Evolutionary conservation across 495 filamentous ascomycete species (phyloP).

Genomic region (Geoglossum glabrum): DNA sequence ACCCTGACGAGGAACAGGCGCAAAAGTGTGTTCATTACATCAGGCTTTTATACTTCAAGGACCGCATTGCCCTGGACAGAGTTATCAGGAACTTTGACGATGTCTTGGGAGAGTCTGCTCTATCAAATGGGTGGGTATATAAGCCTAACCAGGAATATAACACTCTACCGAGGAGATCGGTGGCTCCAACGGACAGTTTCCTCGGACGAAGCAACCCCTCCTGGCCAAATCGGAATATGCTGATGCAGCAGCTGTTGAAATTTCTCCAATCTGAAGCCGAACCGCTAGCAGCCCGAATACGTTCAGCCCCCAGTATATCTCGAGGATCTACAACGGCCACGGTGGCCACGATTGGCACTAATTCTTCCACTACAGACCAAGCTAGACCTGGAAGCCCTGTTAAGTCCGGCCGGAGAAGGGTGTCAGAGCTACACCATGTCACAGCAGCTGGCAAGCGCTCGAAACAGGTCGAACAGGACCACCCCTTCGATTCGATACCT

Average conservation of each 20-base stretch:
- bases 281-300: background rate
- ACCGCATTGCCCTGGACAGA: background rate
- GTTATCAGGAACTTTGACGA: background rate
- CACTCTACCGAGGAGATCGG: background rate
- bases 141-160: constrained; percentile 5
- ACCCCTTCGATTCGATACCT: background rate
- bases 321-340: background rate
- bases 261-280: background rate
- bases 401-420: background rate
- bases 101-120: background rate
- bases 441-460: background rate
- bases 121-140: background rate
- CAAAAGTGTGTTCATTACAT: constrained; percentile 3
- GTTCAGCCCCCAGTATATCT: background rate
- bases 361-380: background rate
- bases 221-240: background rate
- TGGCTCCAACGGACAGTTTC: background rate
- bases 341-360: background rate
- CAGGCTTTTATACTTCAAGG: constrained; percentile 5
- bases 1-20: background rate
- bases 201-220: background rate
- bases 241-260: background rate
- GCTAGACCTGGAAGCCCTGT: background rate
- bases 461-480: background rate
- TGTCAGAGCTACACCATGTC: background rate